Percentiles rank a stretch among this genome's conserved stretches.
These are phyloP conservation scores for Beta macrorhiza DNA, from an alignment of 179 eudicot species.

Conservation along the genomic window DNA sequence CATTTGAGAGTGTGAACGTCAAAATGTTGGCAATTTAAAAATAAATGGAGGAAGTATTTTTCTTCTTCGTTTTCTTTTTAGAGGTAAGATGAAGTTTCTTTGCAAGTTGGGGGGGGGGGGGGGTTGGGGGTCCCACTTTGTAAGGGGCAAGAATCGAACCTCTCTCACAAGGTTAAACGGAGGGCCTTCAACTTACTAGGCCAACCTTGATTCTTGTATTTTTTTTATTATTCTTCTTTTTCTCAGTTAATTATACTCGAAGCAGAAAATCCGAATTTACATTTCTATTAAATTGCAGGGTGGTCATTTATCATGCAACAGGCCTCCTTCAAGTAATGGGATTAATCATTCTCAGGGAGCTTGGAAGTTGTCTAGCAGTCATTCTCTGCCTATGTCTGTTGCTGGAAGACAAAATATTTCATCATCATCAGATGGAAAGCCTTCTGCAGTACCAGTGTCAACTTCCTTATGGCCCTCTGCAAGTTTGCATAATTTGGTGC, in stretches of 20 bases:
- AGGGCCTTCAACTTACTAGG: too few species aligned
- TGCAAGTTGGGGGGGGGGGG: too few species aligned
- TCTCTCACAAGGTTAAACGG: too few species aligned
- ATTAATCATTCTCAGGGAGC: constrained; percentile 43
- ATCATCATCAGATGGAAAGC: constrained; percentile 33
- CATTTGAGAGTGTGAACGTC: too few species aligned
- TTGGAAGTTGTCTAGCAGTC: constrained; percentile 37
- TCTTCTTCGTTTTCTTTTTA: too few species aligned
- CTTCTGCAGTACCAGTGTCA: constrained; percentile 24
- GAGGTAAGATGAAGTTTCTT: too few species aligned
- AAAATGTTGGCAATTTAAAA: too few species aligned
- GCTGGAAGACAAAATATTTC: constrained; percentile 36
- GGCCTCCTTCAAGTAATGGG: constrained; percentile 34
- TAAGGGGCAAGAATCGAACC: too few species aligned
- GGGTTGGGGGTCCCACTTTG: too few species aligned
- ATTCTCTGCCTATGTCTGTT: constrained; percentile 34
- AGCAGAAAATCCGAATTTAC: neutral
- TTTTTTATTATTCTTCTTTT: neutral
- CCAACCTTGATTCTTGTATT: too few species aligned
- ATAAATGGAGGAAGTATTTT: too few species aligned
- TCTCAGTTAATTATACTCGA: neutral
- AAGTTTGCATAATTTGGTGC: constrained; percentile 29
- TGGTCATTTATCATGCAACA: constrained; percentile 38
- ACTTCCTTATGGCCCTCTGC: constrained; percentile 38
- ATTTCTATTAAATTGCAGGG: constrained; percentile 44